Evolutionary conservation across 2,329 filamentous ascomycete species (phyloP), one percentile per base, ranked within the genome.

Genomic region (Neofusicoccum cordaticola): DNA sequence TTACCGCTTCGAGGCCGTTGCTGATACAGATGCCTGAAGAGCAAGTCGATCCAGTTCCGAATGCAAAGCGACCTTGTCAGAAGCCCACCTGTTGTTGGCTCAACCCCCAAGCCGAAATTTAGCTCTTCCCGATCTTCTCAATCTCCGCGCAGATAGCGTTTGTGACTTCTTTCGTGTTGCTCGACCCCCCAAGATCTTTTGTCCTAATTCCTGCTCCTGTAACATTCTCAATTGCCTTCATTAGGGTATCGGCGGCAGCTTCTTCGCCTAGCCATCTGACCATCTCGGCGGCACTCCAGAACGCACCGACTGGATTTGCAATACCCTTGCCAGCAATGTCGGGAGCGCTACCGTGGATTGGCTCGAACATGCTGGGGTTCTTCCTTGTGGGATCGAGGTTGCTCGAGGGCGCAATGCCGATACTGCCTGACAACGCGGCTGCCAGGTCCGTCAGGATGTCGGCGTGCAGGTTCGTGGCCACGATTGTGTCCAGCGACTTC

Each of bases 221-320:
- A 13, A 89, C 86, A 66, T 84, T 84, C 72, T 89, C 87, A 12
- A 89, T 82, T 22, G 84, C 83, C 56, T 83, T 79, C 76, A 90
- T 83, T 22, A 90, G 75, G 48, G 77, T 75, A 64, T 84, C 82
- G 0, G 86, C 85, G 0, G 86, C 86, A 3, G 82, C 78, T 39
- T 83, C 80, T 65, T 87, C 78, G 0, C 87, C 87, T n/a, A 90
- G 73, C 83, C 87, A 88, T 45, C 82, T 77, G 12, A 89, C 80
- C 85, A 91, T 86, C 79, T 90, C 88, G 4, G 87, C 86, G 0
- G 85, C 87, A 0, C 87, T 88, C 88, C 88, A 90, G 72, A 90
- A 88, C 6, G 87, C 88, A 6, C 84, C 87, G 0, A 90, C 81
- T 0, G 87, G 86, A 70, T 89, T 89, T 0, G 86, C 85, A 34